Evolutionary conservation across 148 eudicot species (phyloP), one percentile per base, ranked within the genome.

Genomic region (Amaranthus hypochondriacus): DNA sequence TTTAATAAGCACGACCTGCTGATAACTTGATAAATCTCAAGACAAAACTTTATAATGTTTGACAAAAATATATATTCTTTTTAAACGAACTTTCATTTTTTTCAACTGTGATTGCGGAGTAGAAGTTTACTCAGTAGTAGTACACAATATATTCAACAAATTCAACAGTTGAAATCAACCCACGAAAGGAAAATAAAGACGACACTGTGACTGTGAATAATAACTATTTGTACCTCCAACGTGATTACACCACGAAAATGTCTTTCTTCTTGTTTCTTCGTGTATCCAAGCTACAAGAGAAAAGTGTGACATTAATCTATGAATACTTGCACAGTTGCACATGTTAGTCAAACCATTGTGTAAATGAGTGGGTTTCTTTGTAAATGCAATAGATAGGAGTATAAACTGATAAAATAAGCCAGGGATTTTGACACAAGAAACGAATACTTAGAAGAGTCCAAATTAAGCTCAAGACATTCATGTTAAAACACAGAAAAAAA

Each of bases 211-310:
- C 39, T 28, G 39, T 28, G 1, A 44, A 15, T 46, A 72, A 6
- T 59, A 11, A 39, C 66, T 39, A 9, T 42, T 62, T 76, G 66
- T 88, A 95, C 98, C 97, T 95, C 97, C 83, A 95, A 85, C 70
- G 93, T 92, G 76, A 95, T 89, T 58, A 92, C 93, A 46, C 99
- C 99, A 62, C 90, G 99, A 66, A 95, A 95, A 83, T 92, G 96
- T 48, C 86, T 83, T 84, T 95, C 99, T 83, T 95, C 99, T 73
- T 92, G 99, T 79, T 92, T 92, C 81, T 95, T 92, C 66, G 97
- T 92, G 86, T 95, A 95, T 52, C 99, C 99, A 78, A 95, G 96
- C 98, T 95, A 96, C 84, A 85, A 60, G 48, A 79, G 48, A 76
- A 71, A 7, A 3, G 10, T 62, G 73, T 15, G 59, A 68, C 53